Evolutionary conservation across 2,329 filamentous ascomycete genomes (phyloP).

Genomic region (Diaporthe citriasiana): DNA sequence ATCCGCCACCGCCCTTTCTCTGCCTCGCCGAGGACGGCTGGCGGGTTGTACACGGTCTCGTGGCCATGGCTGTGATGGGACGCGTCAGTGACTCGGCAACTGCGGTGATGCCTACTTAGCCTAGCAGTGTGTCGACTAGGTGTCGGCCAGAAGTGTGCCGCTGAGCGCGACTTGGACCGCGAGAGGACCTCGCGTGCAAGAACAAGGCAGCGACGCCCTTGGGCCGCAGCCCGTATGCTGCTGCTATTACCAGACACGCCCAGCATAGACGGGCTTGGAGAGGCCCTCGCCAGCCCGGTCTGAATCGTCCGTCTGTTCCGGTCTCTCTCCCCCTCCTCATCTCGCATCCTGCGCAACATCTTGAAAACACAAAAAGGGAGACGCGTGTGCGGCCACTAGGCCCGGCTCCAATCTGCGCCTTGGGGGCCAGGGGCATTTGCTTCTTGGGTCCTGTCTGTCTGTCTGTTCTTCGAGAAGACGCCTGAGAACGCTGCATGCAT

Average conservation of each 20-base stretch:
- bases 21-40: constrained; percentile 11
- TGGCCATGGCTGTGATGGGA: constrained; percentile 11
- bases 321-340: background rate
- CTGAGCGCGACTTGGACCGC: background rate
- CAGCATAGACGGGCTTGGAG: background rate
- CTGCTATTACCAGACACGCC: background rate
- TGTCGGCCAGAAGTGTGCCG: background rate
- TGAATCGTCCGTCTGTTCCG: background rate
- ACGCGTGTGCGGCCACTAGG: constrained; percentile 5
- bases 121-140: background rate
- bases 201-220: background rate
- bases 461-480: constrained; percentile 15
- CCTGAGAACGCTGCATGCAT: background rate
- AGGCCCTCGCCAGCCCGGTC: background rate
- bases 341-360: background rate
- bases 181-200: background rate
- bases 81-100: constrained; percentile 28
- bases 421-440: constrained; percentile 21
- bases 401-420: constrained; percentile 26
- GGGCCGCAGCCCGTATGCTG: background rate
- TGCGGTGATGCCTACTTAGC: constrained; percentile 10
- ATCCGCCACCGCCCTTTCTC: constrained; percentile 27
- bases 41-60: constrained; percentile 3
- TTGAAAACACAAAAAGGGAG: background rate
- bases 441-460: too few relatives aligned